These are phyloP conservation scores for Cucurbita moschata DNA, from an alignment of 306 rosid genomes.

Conservation along the genomic window DNA sequence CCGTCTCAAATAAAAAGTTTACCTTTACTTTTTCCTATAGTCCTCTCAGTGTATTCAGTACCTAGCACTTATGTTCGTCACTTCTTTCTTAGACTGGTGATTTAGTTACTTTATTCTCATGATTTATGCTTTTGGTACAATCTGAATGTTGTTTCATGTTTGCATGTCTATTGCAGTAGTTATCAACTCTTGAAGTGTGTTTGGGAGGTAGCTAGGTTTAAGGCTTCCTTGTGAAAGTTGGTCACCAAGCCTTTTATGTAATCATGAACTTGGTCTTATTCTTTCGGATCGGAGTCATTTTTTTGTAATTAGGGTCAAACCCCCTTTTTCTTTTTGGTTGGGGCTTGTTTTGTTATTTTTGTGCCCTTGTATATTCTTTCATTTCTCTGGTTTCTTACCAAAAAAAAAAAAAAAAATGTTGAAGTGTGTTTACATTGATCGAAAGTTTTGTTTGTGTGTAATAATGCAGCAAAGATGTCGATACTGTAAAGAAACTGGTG, in stretches of 20 bases:
- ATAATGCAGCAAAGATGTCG: constrained; percentile 86
- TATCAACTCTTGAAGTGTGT: neutral
- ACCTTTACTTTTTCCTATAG: neutral
- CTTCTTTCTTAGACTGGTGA: neutral
- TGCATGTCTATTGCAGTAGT: neutral
- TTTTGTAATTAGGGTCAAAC: neutral
- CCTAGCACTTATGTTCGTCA: neutral
- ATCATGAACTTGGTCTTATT: neutral
- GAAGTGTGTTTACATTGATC: neutral
- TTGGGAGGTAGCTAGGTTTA: neutral
- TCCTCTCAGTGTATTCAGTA: neutral
- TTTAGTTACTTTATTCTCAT: neutral
- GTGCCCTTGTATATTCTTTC: too few relatives aligned
- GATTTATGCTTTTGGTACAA: neutral
- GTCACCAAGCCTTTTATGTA: too few relatives aligned
- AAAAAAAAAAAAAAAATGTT: too few relatives aligned
- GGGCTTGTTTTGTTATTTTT: too few relatives aligned
- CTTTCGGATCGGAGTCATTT: neutral
- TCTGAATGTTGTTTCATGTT: neutral
- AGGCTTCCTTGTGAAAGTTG: neutral
- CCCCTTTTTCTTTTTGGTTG: neutral
- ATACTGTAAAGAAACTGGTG: constrained; percentile 82
- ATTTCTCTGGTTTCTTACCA: neutral
- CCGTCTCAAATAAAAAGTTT: neutral
- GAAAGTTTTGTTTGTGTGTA: neutral